Conservation (phyloP, 2,329 filamentous ascomycete species). For the Penicillium freii region DNA sequence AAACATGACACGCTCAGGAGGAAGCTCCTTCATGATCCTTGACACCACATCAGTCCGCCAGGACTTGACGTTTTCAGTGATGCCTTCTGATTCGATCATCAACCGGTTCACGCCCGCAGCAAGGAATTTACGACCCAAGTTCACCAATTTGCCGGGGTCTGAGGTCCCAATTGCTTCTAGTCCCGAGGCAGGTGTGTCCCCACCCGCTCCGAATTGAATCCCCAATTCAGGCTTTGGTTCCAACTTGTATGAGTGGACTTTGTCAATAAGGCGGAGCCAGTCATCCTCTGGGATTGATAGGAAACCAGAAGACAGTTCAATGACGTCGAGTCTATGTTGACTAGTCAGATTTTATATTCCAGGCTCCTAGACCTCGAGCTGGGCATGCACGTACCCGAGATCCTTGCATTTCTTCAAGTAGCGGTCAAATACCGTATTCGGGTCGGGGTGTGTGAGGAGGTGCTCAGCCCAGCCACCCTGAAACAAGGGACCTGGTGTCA, state of each 20-base stretch:
- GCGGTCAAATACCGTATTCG: constrained; percentile 47
- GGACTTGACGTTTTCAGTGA: constrained; percentile 55
- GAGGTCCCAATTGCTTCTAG: constrained; percentile 51
- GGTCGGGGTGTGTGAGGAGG: constrained; percentile 50
- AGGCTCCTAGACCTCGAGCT: neutral
- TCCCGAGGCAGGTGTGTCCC: constrained; percentile 50
- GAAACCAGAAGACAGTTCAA: constrained; percentile 56
- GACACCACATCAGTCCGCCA: constrained; percentile 59
- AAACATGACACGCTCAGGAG: constrained; percentile 56
- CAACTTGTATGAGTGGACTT: constrained; percentile 48
- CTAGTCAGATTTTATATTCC: neutral
- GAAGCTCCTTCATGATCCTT: constrained; percentile 52
- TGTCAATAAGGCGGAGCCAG: constrained; percentile 53
- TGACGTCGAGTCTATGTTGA: constrained; percentile 50
- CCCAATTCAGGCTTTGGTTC: constrained; percentile 56
- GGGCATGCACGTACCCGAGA: constrained; percentile 38
- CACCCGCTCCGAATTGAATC: constrained; percentile 58
- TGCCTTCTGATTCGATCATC: constrained; percentile 61
- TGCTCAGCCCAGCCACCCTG: constrained; percentile 57
- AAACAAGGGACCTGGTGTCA: neutral
- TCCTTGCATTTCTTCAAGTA: constrained; percentile 55
- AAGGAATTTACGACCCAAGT: constrained; percentile 52
- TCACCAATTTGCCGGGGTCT: constrained; percentile 51
- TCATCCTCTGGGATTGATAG: constrained; percentile 54
- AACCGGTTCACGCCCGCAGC: constrained; percentile 54